Evolutionary conservation across 1,139 yeast species (phyloP).

Genomic region (Candida labiduridarum): DNA sequence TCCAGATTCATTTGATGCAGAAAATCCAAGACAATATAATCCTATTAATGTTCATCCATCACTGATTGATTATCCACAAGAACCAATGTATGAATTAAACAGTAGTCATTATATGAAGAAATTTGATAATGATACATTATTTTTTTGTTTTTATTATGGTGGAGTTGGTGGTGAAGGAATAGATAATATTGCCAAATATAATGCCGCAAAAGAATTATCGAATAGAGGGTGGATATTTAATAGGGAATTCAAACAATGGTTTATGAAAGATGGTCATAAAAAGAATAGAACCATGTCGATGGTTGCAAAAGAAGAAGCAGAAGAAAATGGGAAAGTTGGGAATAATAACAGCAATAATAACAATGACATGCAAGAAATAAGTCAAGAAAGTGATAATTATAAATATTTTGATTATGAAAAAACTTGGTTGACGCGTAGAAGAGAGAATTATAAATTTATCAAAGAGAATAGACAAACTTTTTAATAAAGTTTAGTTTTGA

Average conservation of each 20-base stretch:
- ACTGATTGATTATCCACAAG: slow-evolving; percentile 89
- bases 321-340: slow-evolving; percentile 18
- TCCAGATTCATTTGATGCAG: slow-evolving; percentile 93
- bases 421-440: slow-evolving; percentile 84
- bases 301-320: slow-evolving; percentile 41
- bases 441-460: slow-evolving; percentile 57
- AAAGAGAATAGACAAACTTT: slow-evolving; percentile 19
- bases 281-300: slow-evolving; percentile 48
- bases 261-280: slow-evolving; percentile 51
- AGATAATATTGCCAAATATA: slow-evolving; percentile 55
- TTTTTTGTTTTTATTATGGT: slow-evolving; percentile 86
- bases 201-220: slow-evolving; percentile 82
- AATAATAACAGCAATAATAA: slow-evolving; percentile 30
- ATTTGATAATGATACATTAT: slow-evolving; percentile 84
- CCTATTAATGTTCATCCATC: slow-evolving; percentile 91
- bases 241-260: slow-evolving; percentile 81
- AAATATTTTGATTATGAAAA: slow-evolving; percentile 89
- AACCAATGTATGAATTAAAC: slow-evolving; percentile 67
- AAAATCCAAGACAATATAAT: slow-evolving; percentile 76
- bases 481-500: not conserved
- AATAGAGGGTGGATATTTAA: slow-evolving; percentile 90
- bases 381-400: slow-evolving; percentile 46
- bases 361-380: slow-evolving; percentile 17
- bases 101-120: slow-evolving; percentile 60
- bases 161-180: slow-evolving; percentile 27